phyloP scores from a whole-genome alignment of 805 yeast genomes.

The Debaryomyces hansenii region DNA sequence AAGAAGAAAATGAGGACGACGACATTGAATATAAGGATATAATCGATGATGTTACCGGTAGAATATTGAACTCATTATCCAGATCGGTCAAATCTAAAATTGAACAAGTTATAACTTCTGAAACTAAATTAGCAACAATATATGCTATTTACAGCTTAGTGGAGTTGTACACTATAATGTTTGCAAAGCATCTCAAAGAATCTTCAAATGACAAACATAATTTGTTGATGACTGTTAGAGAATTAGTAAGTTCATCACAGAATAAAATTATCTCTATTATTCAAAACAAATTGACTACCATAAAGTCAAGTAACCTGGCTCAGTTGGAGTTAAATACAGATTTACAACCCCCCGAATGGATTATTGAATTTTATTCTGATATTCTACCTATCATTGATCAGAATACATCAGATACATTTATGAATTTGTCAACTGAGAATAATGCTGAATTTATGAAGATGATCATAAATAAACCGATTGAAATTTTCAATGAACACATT shows the following conservation, averaged over 20 bases:
- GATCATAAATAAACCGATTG: conserved; percentile 49
- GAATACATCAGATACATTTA: conserved; percentile 32
- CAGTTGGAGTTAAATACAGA: conserved; percentile 49
- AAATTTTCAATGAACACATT: conserved; percentile 35
- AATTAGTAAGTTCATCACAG: conserved; percentile 25
- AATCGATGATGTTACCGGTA: conserved; percentile 41
- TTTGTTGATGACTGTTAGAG: conserved; percentile 22
- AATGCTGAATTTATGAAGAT: conserved; percentile 37
- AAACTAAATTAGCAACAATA: conserved; percentile 54
- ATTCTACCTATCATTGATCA: conserved; percentile 58
- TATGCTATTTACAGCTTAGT: conserved; percentile 63
- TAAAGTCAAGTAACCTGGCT: conserved; percentile 36
- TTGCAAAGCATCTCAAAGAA: conserved; percentile 41
- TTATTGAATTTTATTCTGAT: conserved; percentile 61
- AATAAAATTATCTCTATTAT: conserved; percentile 25
- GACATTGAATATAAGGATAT: conserved; percentile 27
- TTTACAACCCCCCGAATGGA: conserved; percentile 82
- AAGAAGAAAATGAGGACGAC: conserved; percentile 17
- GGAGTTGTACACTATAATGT: conserved; percentile 71
- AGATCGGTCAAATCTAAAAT: conserved; percentile 62
- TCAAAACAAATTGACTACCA: conserved; percentile 29
- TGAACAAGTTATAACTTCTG: conserved; percentile 68
- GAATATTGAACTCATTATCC: conserved; percentile 53
- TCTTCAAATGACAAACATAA: conserved; percentile 9
- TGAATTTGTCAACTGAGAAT: conserved; percentile 39